Evolutionary conservation across 768 basidiomycete genomes (phyloP), one percentile per base, ranked within the genome.

Genomic region (Tricholoma saponaceum): DNA sequence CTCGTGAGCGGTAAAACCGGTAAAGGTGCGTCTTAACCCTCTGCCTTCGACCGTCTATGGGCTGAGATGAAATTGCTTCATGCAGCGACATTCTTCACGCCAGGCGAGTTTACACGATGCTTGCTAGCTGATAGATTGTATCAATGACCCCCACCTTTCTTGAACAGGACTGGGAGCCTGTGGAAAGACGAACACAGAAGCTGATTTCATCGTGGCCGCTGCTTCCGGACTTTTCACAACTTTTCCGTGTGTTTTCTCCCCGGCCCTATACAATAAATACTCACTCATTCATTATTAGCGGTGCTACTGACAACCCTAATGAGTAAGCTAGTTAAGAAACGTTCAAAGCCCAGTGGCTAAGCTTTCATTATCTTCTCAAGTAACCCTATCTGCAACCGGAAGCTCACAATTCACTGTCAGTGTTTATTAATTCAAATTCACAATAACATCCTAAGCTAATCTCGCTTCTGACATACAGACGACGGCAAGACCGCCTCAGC

Each of bases 331-430:
- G 26, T 33, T 37, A 49, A 8, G 30, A 5, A 18, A 1, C 13
- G 16, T 25, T 23, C 13, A 20, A 14, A 14, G 35, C 9, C 20
- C 39, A 22, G 18, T 20, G 16, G 22, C 8, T 41, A 3, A 22
- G 39, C 18, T n/a, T 26, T 9, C 13, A 50, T 25, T 12, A 32
- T 35, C 14, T 35, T 14, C 35, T 35, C 35, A 35, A 64, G 55
- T 6, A 64, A 64, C 32, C 59, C 61, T 9, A 46, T 62, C 46
- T 64, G 64, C 33, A 43, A 53, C n/a, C 56, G 57, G 51, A 37
- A 30, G 23, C 3, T 62, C 14, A 55, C 57, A 8, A 55, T 30
- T 7, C 16, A 52, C 13, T 55, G 64, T 64, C 33, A 25, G 61
- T 51, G 4, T 18, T 12, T 39, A 39, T 1, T 8, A 2, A 12